Evolutionary conservation across 1,139 yeast species (phyloP).

Genomic region (Nadsonia starkeyi-henricii): DNA sequence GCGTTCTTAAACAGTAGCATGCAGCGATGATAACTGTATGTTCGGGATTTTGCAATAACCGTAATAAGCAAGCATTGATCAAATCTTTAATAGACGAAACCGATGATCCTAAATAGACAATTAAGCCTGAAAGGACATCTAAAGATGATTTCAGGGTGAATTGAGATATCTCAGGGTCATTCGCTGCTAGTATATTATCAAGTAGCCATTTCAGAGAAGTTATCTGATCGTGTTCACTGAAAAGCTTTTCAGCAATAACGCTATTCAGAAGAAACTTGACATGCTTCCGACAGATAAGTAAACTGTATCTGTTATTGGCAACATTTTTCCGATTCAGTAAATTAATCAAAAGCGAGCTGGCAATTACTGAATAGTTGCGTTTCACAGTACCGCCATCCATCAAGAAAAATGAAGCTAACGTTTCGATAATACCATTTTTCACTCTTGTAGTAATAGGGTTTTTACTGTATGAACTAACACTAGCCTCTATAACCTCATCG

Average conservation of each 20-base stretch:
- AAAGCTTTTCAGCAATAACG: conserved; percentile 16
- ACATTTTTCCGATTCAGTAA: conserved; percentile 12
- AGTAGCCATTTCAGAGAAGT: conserved; percentile 17
- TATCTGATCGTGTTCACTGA: conserved; percentile 23
- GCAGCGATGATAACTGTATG: conserved; percentile 6
- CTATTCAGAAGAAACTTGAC: conserved; percentile 18
- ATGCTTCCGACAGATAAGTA: conserved; percentile 17
- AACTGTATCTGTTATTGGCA: conserved; percentile 12
- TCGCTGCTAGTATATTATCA: conserved; percentile 17
- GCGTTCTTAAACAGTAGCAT: conserved; percentile 13
- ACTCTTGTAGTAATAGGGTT: conserved; percentile 13
- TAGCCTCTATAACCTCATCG: conserved; percentile 12
- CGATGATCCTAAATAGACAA: conserved; percentile 22
- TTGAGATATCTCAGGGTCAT: conserved; percentile 16
- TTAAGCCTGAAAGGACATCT: conserved; percentile 15
- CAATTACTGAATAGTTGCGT: conserved; percentile 15
- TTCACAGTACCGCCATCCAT: conserved; percentile 16
- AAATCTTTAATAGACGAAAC: conserved; percentile 16
- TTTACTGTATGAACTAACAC: conserved; percentile 12
- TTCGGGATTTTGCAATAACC: conserved; percentile 8
- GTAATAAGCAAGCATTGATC: conserved; percentile 15
- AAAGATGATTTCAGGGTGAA: conserved; percentile 18
- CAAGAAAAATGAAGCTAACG: conserved; percentile 17
- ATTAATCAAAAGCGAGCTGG: conserved; percentile 14
- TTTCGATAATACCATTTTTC: conserved; percentile 19